These are phyloP conservation scores for Trametes versicolor DNA, from an alignment of 1,284 basidiomycete species.

Conservation along the genomic window DNA sequence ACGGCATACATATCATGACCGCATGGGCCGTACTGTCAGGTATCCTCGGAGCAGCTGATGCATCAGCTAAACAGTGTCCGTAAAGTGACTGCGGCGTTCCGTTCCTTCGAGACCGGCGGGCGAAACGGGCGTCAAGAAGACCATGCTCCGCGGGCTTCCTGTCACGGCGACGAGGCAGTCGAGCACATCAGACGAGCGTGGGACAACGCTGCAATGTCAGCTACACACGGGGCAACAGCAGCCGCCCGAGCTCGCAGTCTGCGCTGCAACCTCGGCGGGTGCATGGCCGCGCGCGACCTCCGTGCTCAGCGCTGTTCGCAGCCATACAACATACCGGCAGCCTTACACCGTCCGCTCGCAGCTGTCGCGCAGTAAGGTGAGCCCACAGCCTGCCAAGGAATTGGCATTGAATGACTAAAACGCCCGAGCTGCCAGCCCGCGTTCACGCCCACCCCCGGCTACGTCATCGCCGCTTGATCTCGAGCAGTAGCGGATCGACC, in stretches of 20 bases:
- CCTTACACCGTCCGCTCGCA: conserved; percentile 5
- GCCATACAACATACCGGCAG: conserved; percentile 6
- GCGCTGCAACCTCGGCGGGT: conserved; percentile 1
- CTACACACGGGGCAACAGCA: conserved; percentile 14
- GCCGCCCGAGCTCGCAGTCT: neutral
- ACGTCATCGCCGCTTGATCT: conserved; percentile 25
- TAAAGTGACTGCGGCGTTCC: conserved; percentile 14
- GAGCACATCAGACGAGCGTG: conserved; percentile 18
- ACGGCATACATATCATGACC: neutral
- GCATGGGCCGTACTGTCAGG: conserved; percentile 1
- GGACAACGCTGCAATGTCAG: neutral
- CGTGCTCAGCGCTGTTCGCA: conserved; percentile 6
- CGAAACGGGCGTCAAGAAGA: conserved; percentile 1
- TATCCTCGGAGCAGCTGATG: conserved; percentile 5
- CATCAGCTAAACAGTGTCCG: neutral
- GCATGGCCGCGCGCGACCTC: conserved; percentile 1
- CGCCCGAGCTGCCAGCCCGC: conserved; percentile 5
- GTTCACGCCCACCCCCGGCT: conserved; percentile 7
- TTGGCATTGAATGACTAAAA: conserved; percentile 5
- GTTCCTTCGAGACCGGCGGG: neutral
- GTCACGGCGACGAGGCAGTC: conserved; percentile 4
- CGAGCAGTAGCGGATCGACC: conserved; percentile 25
- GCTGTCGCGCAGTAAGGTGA: neutral
- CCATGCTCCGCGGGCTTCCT: conserved; percentile 14
- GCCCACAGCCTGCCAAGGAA: conserved; percentile 1